phyloP scores from a whole-genome alignment of 2,329 filamentous ascomycete genomes.

The Ophiostoma populinum region DNA sequence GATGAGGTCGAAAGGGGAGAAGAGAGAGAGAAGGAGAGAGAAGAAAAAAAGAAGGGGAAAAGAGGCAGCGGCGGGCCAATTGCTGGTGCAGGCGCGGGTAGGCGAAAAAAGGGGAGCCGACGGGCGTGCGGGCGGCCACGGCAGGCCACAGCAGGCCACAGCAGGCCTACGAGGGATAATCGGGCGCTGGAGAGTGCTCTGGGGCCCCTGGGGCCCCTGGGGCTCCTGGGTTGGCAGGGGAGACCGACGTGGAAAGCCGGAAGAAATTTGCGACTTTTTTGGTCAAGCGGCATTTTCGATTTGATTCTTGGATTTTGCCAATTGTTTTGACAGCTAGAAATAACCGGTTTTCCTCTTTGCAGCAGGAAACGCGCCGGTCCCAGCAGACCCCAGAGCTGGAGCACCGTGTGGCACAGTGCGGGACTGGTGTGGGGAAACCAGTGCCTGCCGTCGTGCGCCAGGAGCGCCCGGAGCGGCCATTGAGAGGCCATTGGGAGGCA shows the following conservation, averaged over 20 bases:
- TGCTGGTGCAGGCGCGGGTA: constrained; percentile 27
- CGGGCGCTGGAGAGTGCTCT: background rate
- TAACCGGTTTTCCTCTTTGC: too few relatives aligned
- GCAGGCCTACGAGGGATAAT: background rate
- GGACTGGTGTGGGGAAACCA: too few relatives aligned
- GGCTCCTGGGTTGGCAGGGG: background rate
- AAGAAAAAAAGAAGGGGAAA: constrained; percentile 22
- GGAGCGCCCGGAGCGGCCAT: too few relatives aligned
- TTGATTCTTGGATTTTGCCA: background rate
- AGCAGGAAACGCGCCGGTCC: constrained; percentile 1
- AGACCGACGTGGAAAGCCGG: constrained; percentile 10
- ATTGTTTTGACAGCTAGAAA: too few relatives aligned
- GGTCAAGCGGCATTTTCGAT: constrained; percentile 1
- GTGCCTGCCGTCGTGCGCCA: too few relatives aligned
- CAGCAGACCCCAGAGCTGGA: too few relatives aligned
- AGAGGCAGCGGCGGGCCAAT: constrained; percentile 30
- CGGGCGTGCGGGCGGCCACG: too few relatives aligned
- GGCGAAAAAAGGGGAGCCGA: constrained; percentile 3
- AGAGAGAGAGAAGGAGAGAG: constrained; percentile 25
- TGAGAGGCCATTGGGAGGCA: constrained; percentile 1
- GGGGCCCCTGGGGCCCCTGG: background rate
- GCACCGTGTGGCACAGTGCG: too few relatives aligned
- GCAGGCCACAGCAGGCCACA: constrained; percentile 2
- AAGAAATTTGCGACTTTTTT: constrained; percentile 11
- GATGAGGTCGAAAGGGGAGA: background rate